A percentile compares a stretch with the other conserved stretches of the same genome.
Conservation (phyloP, 495 filamentous ascomycete genomes). For the Daldinia loculata region DNA sequence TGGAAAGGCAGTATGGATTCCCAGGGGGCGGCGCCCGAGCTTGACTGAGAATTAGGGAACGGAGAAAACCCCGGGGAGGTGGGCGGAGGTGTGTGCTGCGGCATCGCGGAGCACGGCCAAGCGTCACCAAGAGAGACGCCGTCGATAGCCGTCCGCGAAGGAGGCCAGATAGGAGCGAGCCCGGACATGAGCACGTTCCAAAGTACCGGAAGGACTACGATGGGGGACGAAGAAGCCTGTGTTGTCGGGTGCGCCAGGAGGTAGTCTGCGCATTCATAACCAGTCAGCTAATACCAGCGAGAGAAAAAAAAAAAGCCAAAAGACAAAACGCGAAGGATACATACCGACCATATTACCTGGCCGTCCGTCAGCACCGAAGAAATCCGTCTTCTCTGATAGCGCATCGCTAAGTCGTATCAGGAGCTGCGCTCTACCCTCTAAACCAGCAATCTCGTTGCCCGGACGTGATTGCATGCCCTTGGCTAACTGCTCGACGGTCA, state of each 20-base stretch:
- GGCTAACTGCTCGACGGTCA: slow-evolving; percentile 74
- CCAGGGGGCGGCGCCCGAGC: slow-evolving; percentile 70
- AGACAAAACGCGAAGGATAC: slow-evolving; percentile 28
- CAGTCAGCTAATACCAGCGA: slow-evolving; percentile 25
- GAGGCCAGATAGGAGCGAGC: slow-evolving; percentile 86
- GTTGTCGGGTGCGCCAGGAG: slow-evolving; percentile 91
- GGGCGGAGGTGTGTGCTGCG: slow-evolving; percentile 67
- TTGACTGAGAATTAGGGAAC: slow-evolving; percentile 53
- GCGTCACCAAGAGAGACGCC: slow-evolving; percentile 91
- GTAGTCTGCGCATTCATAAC: slow-evolving; percentile 68
- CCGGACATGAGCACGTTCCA: slow-evolving; percentile 93
- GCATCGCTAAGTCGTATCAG: slow-evolving; percentile 79
- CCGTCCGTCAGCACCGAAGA: slow-evolving; percentile 84
- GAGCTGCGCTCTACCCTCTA: slow-evolving; percentile 86
- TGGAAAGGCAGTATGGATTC: slow-evolving; percentile 95
- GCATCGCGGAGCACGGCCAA: slow-evolving; percentile 89
- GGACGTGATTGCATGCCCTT: slow-evolving; percentile 85
- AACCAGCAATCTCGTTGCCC: slow-evolving; percentile 82
- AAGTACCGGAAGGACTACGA: slow-evolving; percentile 88
- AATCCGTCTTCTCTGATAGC: slow-evolving; percentile 75
- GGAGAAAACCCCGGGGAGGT: slow-evolving; percentile 55
- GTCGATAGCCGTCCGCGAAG: slow-evolving; percentile 86
- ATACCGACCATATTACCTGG: slow-evolving; percentile 96
- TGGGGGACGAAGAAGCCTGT: slow-evolving; percentile 83
- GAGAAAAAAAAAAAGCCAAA: background rate